Conservation (phyloP, 192 early-diverging fungal genomes). For the Coemansia reversa region DNA sequence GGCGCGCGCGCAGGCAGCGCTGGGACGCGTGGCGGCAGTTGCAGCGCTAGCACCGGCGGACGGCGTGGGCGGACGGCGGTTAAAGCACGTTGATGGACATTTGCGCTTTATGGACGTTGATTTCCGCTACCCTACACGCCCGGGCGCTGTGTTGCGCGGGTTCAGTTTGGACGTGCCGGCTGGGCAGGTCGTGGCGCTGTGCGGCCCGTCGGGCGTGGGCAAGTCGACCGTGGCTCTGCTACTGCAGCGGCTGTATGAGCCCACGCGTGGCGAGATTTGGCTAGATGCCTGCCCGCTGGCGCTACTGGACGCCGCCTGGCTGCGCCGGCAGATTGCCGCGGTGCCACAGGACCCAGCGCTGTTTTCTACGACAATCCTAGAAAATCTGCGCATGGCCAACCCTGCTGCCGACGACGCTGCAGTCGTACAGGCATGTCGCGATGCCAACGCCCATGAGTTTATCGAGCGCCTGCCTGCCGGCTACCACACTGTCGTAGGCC, state of each 20-base stretch:
- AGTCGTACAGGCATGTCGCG: slow-evolving; percentile 66
- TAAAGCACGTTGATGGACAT: slow-evolving; percentile 48
- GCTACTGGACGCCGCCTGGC: slow-evolving; percentile 60
- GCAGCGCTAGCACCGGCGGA: slow-evolving; percentile 46
- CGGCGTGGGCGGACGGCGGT: slow-evolving; percentile 37
- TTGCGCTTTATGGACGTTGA: slow-evolving; percentile 56
- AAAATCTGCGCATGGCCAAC: slow-evolving; percentile 71
- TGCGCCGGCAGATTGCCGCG: slow-evolving; percentile 69
- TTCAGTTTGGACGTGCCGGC: slow-evolving; percentile 54
- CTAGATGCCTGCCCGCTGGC: slow-evolving; percentile 64
- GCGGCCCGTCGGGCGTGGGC: slow-evolving; percentile 58
- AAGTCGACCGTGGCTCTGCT: slow-evolving; percentile 75
- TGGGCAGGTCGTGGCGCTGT: slow-evolving; percentile 51
- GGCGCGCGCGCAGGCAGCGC: slow-evolving; percentile 57
- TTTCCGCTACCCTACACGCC: slow-evolving; percentile 55
- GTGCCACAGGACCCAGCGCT: slow-evolving; percentile 79
- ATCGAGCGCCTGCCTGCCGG: slow-evolving; percentile 55
- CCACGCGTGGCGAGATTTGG: slow-evolving; percentile 60
- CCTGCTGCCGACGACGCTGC: slow-evolving; percentile 63
- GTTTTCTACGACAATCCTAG: slow-evolving; percentile 73
- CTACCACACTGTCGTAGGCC: slow-evolving; percentile 56
- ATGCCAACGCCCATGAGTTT: slow-evolving; percentile 77
- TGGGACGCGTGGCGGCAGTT: slow-evolving; percentile 59
- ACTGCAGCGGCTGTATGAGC: slow-evolving; percentile 78
- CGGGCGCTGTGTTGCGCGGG: slow-evolving; percentile 29